Evolutionary conservation across 495 filamentous ascomycete genomes (phyloP).

Genomic region (Aspergillus ostianus): DNA sequence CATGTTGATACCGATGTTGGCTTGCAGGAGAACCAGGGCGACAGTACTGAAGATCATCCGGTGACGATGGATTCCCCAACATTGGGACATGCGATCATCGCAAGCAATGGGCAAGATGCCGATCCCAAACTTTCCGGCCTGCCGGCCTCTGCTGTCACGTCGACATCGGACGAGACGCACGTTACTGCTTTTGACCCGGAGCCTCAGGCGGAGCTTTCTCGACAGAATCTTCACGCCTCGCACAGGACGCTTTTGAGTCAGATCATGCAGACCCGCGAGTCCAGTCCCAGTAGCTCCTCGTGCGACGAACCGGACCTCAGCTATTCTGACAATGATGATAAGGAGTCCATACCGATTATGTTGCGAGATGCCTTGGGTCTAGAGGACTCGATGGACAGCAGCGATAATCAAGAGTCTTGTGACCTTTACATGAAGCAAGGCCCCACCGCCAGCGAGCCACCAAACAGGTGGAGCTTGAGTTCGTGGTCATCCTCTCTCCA

Average conservation of each 20-base stretch:
- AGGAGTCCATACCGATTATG: conserved; percentile 63
- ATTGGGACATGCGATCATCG: conserved; percentile 61
- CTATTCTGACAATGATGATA: conserved; percentile 51
- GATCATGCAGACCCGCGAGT: conserved; percentile 52
- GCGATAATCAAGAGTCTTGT: conserved; percentile 30
- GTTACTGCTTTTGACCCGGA: conserved; percentile 71
- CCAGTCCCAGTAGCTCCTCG: conserved; percentile 44
- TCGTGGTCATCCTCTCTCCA: conserved; percentile 53
- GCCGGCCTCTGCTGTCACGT: conserved; percentile 38
- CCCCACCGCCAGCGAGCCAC: conserved; percentile 20
- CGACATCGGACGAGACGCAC: conserved; percentile 52
- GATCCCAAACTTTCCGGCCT: conserved; percentile 48
- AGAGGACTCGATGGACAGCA: conserved; percentile 31
- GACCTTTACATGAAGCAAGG: conserved; percentile 21
- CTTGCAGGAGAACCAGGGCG: conserved; percentile 9
- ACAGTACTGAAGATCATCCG: conserved; percentile 8
- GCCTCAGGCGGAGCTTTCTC: conserved; percentile 58
- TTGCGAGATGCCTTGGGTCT: conserved; percentile 45
- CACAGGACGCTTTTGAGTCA: conserved; percentile 50
- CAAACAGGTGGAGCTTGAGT: conserved; percentile 50
- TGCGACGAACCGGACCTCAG: conserved; percentile 52
- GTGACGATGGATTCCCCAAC: conserved; percentile 63
- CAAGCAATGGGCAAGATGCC: conserved; percentile 9
- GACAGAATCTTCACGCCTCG: conserved; percentile 28
- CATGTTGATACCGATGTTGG: conserved; percentile 29